Evolutionary conservation across 768 basidiomycete species (phyloP).

Genomic region (Tylopilus sp.): DNA sequence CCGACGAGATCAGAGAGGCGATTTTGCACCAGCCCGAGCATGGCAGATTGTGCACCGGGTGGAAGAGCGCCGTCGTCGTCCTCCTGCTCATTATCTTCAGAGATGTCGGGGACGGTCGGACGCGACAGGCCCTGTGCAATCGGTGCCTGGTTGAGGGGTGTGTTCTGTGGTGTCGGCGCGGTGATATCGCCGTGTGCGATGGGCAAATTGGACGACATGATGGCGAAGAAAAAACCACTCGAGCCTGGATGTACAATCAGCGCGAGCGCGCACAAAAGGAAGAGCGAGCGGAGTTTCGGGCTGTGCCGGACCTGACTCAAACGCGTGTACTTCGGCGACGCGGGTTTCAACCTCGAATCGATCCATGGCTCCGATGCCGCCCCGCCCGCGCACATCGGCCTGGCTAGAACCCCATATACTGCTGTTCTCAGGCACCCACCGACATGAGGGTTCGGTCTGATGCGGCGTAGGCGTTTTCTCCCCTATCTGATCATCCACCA

Average conservation of each 20-base stretch:
- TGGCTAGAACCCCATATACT: too few relatives aligned
- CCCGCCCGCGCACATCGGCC: too few relatives aligned
- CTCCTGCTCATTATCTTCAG: conserved; percentile 74
- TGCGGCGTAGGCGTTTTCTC: background rate
- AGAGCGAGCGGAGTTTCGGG: conserved; percentile 36
- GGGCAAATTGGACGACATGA: conserved; percentile 69
- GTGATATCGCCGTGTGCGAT: conserved; percentile 60
- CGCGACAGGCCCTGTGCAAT: conserved; percentile 77
- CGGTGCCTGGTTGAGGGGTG: conserved; percentile 79
- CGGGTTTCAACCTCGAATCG: too few relatives aligned
- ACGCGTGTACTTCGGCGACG: background rate
- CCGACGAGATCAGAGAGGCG: conserved; percentile 84
- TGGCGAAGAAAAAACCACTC: conserved; percentile 24
- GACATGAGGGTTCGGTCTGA: too few relatives aligned
- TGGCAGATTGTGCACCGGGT: conserved; percentile 54
- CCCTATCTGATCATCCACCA: too few relatives aligned
- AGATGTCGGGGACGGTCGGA: conserved; percentile 85
- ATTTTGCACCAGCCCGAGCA: conserved; percentile 85
- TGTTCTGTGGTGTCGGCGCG: conserved; percentile 95
- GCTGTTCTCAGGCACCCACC: too few relatives aligned
- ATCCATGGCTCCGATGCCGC: too few relatives aligned
- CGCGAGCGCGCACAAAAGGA: conserved; percentile 20
- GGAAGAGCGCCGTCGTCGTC: conserved; percentile 49
- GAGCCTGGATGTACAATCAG: conserved; percentile 25
- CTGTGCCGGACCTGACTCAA: conserved; percentile 19